These are phyloP conservation scores for Salix udensis DNA, from an alignment of 345 rosid genomes.

Conservation along the genomic window DNA sequence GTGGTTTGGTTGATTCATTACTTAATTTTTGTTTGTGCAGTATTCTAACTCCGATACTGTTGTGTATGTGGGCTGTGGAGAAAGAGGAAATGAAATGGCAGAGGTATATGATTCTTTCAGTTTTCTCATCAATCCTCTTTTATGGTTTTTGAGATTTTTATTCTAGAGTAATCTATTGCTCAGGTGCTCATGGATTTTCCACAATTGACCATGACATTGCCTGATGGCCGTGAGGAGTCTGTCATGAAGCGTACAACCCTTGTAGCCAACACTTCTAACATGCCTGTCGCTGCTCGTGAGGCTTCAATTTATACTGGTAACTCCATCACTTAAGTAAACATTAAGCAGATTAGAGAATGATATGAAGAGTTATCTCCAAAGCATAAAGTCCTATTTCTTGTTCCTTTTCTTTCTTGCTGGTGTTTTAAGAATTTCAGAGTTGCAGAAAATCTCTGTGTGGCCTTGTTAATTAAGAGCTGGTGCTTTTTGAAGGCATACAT, in stretches of 20 bases:
- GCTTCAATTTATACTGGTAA: constrained; percentile 98
- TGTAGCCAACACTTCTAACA: constrained; percentile 98
- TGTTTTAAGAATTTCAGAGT: neutral
- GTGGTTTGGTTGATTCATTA: constrained; percentile 2
- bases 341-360: neutral
- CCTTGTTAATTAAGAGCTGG: neutral
- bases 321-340: neutral
- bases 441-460: neutral
- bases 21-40: constrained; percentile 41
- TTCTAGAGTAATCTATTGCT: neutral
- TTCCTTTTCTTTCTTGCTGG: neutral
- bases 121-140: constrained; percentile 3
- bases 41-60: constrained; percentile 98
- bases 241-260: constrained; percentile 99
- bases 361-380: neutral
- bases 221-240: constrained; percentile 99
- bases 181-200: constrained; percentile 99
- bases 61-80: constrained; percentile 99
- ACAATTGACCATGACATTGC: constrained; percentile 98
- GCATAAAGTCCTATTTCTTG: neutral
- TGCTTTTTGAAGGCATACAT: neutral
- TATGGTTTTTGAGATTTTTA: constrained; percentile 4
- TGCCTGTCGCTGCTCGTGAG: constrained; percentile 99
- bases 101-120: constrained; percentile 50
- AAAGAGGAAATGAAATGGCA: constrained; percentile 99